Evolutionary conservation across 164 flowering plant genomes (phyloP).

Genomic region (Akebia trifoliata): DNA sequence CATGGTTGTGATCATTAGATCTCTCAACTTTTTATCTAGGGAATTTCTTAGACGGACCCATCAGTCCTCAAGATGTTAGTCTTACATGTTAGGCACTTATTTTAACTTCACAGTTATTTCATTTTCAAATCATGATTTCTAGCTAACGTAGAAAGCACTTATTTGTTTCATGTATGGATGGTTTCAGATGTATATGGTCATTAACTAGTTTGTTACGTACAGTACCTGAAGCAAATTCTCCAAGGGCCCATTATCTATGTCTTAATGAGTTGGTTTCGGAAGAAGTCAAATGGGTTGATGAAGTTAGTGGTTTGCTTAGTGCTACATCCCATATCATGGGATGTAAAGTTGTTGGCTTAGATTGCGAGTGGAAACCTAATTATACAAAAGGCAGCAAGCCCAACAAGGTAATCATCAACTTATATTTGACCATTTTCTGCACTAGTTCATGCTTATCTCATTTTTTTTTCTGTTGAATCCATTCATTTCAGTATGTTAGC

Average conservation of each 20-base stretch:
- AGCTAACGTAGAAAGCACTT: neutral
- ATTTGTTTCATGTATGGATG: neutral
- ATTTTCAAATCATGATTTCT: neutral
- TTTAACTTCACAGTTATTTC: neutral
- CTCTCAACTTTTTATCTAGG: no score
- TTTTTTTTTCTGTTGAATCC: slow-evolving; percentile 1
- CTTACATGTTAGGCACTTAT: no score
- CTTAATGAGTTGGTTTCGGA: slow-evolving; percentile 54
- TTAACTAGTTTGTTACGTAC: slow-evolving; percentile 25
- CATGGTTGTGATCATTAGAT: no score
- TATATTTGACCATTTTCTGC: neutral
- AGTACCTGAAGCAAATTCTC: slow-evolving; percentile 44
- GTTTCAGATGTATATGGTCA: neutral
- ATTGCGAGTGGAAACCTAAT: slow-evolving; percentile 98
- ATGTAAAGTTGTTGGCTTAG: slow-evolving; percentile 80
- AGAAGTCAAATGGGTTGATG: slow-evolving; percentile 80
- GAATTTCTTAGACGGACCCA: no score
- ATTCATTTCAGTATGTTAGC: neutral
- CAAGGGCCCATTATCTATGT: slow-evolving; percentile 37
- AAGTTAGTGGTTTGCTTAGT: slow-evolving; percentile 39
- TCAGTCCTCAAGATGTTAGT: no score
- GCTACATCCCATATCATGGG: slow-evolving; percentile 63
- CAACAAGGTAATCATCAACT: slow-evolving; percentile 64
- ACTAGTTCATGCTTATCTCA: neutral
- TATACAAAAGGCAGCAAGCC: slow-evolving; percentile 75